phyloP scores from a whole-genome alignment of 495 filamentous ascomycete species.

The Lasiosphaeris hirsuta region DNA sequence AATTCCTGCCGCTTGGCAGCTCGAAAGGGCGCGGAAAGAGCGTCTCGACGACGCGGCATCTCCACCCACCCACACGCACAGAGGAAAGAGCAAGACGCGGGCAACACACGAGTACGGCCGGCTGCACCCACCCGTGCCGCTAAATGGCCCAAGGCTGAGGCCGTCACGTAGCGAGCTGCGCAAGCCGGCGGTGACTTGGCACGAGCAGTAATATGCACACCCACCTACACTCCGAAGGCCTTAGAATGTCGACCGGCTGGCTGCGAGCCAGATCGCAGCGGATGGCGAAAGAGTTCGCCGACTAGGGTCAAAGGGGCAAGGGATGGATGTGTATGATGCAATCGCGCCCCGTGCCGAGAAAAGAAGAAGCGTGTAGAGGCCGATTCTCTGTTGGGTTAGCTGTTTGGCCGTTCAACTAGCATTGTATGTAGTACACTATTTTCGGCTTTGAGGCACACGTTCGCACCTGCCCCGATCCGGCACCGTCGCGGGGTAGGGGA shows the following conservation, averaged over 20 bases:
- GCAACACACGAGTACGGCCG: background rate
- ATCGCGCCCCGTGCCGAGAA: background rate
- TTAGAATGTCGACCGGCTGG: background rate
- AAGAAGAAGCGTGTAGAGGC: background rate
- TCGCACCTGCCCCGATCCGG: background rate
- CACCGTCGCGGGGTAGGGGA: conserved; percentile 9
- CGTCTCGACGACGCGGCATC: background rate
- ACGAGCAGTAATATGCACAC: background rate
- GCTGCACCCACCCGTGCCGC: background rate
- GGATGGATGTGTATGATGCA: background rate
- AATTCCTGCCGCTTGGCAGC: background rate
- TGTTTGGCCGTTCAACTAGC: background rate
- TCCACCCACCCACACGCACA: background rate
- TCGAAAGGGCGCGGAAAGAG: background rate
- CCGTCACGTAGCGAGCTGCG: background rate
- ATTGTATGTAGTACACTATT: background rate
- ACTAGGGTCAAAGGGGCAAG: background rate
- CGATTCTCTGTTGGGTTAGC: background rate
- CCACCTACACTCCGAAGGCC: no score
- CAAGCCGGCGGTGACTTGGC: background rate
- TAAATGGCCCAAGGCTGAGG: background rate
- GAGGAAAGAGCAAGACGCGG: background rate
- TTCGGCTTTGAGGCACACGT: conserved; percentile 4
- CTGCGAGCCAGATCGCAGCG: background rate
- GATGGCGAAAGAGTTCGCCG: background rate